Base-by-base conservation (phyloP, 352 stramenopile species). In the Globisporangium cystogenes region DNA sequence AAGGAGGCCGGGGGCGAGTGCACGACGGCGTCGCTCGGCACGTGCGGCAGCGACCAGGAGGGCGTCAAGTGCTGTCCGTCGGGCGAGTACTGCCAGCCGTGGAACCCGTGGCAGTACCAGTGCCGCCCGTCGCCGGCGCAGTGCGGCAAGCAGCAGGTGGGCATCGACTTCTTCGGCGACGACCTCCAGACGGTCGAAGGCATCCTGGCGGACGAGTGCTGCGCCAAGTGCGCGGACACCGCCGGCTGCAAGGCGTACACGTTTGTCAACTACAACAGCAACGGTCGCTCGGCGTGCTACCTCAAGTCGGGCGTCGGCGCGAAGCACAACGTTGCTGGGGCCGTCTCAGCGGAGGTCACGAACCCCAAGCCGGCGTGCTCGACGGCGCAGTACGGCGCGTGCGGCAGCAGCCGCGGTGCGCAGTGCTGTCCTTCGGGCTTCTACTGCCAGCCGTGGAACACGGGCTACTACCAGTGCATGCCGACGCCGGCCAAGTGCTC, bases 391-490 rank as follows among this genome's bases (percentile, higher is more conserved):
- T 55, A n/a, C 10, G 16, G 7, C 4, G 4, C 24, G 11, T 55
- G 50, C 15, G 50, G 50, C 37, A 18, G 26, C 50, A 48, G 37
- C 23, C 18, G 40, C 7, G 50, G 50, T 15, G 15, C 18, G 18
- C 14, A n/a, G 27, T 82, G 73, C 57, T 84, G 70, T 35, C 64
- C 65, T 31, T 57, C 55, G 21, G 65, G 65, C 43, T 54, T 67
- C 42, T 82, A 76, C 59, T 84, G 70, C 45, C 68, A 74, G 59
- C 65, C 66, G 7, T 82, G 70, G 74, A 77, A 68, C 59, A 43
- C 57, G 10, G 51, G 53, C 21, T 70, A 69, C 60, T 76, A 76
- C 52, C 72, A 83, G 55, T 82, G 72, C 47, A 64, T 67, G 15
- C 27, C 42, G 14, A 40, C 65, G 24, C 55, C 72, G 0, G 36